Evolutionary conservation across 2,329 filamentous ascomycete genomes (phyloP), one percentile per base, ranked within the genome.

Genomic region (Aspergillus sp.): DNA sequence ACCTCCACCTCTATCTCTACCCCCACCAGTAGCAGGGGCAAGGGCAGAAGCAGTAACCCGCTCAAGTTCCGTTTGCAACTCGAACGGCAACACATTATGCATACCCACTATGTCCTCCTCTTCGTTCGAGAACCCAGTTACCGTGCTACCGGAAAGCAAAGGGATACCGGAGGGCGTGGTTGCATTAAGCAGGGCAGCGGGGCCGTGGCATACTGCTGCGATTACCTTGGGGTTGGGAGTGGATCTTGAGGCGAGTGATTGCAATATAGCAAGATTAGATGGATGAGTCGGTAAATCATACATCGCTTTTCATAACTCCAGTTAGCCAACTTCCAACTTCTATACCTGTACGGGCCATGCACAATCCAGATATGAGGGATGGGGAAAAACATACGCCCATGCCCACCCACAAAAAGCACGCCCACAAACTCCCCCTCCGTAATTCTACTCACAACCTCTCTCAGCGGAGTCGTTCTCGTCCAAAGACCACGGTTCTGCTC

Each of bases 391-490:
- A 54, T 60, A 75, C 72, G 75, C 32, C 75, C 77, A 53, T 79
- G 74, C 23, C 77, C 77, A 47, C 77, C 77, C 43, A 78, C 74
- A 56, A 71, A 79, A 57, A 77, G 79, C 47, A 80, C 70, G 46
- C 80, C 83, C 55, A 78, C 83, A 58, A 79, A 86, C 53, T 84
- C 79, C 52, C 65, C 66, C 1, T 79, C 72, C 50, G 77, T 60
- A 30, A 30, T 10, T 2, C 10, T 2, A 12, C 25, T 4, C 10
- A 30, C 25, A 58, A 82, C 78, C 15, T 75, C 64, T 33, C 73
- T 72, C 22, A 87, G 70, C 47, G 75, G 75, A 6, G 65, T 57
- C 1, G 84, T 87, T 23, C 78, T 74, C 61, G 82, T 76, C 81
- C 82, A 88, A 25, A 85, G 60, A 2, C 68, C 54, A 57, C 75